Evolutionary conservation across 257 asterid species (phyloP).

Genomic region (Echites panduratus): DNA sequence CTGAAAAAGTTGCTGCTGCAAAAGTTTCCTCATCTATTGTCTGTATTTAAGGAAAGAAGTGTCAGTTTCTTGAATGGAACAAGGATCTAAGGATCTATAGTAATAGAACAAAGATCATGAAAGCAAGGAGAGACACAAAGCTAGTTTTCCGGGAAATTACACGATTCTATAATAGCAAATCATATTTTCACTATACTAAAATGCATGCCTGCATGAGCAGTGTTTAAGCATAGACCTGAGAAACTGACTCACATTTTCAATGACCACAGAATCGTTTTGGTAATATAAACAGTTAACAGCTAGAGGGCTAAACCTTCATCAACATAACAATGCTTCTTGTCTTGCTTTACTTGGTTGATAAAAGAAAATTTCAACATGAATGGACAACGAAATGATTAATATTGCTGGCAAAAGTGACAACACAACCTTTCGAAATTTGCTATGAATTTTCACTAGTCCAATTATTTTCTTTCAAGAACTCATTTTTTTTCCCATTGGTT

Average conservation of each 20-base stretch:
- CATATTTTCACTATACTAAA: background rate
- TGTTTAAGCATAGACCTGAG: background rate
- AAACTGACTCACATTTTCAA: background rate
- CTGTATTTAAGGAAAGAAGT: conserved; percentile 25
- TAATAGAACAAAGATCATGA: background rate
- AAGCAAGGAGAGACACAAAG: background rate
- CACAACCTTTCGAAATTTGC: background rate
- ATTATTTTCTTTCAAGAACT: background rate
- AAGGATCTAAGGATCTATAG: too few relatives aligned
- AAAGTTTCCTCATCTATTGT: conserved; percentile 73
- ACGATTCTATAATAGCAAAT: background rate
- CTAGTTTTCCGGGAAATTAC: background rate
- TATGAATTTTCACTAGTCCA: background rate
- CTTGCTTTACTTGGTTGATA: background rate
- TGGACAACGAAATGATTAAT: background rate
- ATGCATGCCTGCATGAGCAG: background rate
- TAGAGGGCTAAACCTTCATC: too few relatives aligned
- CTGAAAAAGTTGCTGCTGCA: conserved; percentile 43
- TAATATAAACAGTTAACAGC: too few relatives aligned
- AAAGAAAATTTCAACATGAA: background rate
- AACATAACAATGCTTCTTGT: background rate
- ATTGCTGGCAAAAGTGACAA: background rate
- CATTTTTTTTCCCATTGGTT: background rate
- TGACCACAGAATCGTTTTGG: background rate
- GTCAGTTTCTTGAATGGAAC: background rate